Evolutionary conservation across 106 monocot species (phyloP), one percentile per base, ranked within the genome.

Genomic region (Triglochin maritima): DNA sequence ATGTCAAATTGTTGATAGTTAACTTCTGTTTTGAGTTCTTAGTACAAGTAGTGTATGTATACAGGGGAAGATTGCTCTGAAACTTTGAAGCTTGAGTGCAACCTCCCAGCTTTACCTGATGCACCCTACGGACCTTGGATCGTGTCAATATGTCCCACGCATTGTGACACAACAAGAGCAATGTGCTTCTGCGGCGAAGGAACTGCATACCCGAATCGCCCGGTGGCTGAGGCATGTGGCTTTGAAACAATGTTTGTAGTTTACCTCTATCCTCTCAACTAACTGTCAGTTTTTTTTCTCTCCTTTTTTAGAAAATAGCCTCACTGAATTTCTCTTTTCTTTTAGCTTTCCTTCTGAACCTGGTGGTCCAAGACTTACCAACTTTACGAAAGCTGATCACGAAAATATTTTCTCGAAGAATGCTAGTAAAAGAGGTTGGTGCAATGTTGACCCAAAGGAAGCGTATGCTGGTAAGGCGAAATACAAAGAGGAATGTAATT

Each of bases 101-200:
- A 95, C 63, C 73, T 79, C 51, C 87, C 87, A n/a, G 64, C 48
- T 45, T 79, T 83, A 29, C 75, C 74, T 47, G 72, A 76, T 15
- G 7, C 47, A 43, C 90, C 95, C 54, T 83, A 71, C 69, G 90
- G 95, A 16, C 68, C 47, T 17, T 87, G 85, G 87, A 46, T 87
- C 55, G 85, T 85, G 73, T 95, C 95, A 47, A 85, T 85, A 44
- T 95, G 95, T 68, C 49, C 87, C 57, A 90, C 81, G 9, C 69
- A 85, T 66, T 96, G 96, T 79, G 96, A 96, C 67, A 96, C 71
- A 56, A 83, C 83, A 43, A 83, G 85, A 74, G 95, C 87, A 71
- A 87, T 87, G 87, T 95, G 95, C 67, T 96, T 96, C 57, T 96
- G 95, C 70, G 90, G 95, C 49, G 56, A 81, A 69, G 87, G 85